These are phyloP conservation scores for Capsicum baccatum DNA, from an alignment of 257 asterid genomes.

Conservation along the genomic window DNA sequence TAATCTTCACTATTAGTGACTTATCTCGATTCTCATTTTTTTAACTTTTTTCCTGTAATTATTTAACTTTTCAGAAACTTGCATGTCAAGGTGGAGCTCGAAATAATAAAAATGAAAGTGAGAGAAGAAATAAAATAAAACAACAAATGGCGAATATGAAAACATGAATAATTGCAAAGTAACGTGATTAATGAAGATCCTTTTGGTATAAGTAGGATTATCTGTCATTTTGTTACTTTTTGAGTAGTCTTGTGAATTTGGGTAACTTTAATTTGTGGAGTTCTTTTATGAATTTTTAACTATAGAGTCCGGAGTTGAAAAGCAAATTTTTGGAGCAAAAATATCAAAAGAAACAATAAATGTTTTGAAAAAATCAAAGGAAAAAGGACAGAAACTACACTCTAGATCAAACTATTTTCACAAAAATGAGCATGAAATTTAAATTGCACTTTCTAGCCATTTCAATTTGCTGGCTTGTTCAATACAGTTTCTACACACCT, in stretches of 20 bases:
- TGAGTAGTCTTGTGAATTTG: neutral
- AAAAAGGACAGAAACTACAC: no score
- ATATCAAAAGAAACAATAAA: no score
- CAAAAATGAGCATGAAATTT: no score
- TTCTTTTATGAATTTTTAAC: neutral
- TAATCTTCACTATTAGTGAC: neutral
- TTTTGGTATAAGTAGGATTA: neutral
- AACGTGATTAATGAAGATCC: neutral
- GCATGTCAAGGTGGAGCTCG: constrained; percentile 20
- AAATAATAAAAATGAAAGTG: constrained; percentile 18
- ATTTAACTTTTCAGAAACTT: neutral
- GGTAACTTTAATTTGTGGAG: neutral
- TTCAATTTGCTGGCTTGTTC: no score
- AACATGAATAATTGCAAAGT: neutral
- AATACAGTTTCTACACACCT: no score
- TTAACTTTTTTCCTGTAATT: no score
- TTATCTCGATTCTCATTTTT: neutral
- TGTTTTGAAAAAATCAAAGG: no score
- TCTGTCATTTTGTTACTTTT: neutral
- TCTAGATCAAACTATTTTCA: no score
- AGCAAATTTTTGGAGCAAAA: no score
- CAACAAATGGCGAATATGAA: neutral
- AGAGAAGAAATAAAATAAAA: constrained; percentile 9
- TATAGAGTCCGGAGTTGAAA: no score
- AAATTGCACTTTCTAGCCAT: no score